phyloP scores from a whole-genome alignment of 192 early-diverging fungal species.

The Rhizophagus sp. region DNA sequence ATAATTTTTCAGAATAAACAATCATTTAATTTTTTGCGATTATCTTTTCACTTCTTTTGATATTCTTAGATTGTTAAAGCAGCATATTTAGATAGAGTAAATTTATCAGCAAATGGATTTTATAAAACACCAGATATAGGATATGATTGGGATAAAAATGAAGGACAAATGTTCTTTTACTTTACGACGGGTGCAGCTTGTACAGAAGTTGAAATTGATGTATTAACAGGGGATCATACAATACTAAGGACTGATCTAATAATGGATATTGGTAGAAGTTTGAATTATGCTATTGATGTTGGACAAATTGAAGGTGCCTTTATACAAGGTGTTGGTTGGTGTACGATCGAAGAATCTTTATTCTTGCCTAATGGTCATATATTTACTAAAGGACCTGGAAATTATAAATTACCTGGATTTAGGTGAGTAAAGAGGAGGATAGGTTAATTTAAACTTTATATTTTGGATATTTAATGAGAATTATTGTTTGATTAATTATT shows the following conservation, averaged over 20 bases:
- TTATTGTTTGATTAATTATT: neutral
- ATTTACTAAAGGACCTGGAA: slow-evolving; percentile 80
- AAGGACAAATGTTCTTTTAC: slow-evolving; percentile 75
- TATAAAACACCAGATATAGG: slow-evolving; percentile 81
- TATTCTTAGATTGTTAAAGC: slow-evolving; percentile 46
- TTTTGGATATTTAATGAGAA: neutral
- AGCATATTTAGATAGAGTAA: slow-evolving; percentile 79
- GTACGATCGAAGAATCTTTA: slow-evolving; percentile 80
- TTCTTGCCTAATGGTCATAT: slow-evolving; percentile 74
- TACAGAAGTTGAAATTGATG: slow-evolving; percentile 85
- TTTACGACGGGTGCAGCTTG: slow-evolving; percentile 82
- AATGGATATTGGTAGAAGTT: slow-evolving; percentile 84
- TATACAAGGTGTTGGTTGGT: slow-evolving; percentile 83
- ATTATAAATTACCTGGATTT: slow-evolving; percentile 88
- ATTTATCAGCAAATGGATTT: slow-evolving; percentile 81
- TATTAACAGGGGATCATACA: slow-evolving; percentile 78
- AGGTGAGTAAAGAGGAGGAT: slow-evolving; percentile 29
- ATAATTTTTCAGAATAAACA: neutral
- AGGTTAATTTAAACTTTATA: neutral
- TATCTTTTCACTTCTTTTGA: slow-evolving; percentile 3
- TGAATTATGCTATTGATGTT: slow-evolving; percentile 87
- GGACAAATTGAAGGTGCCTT: slow-evolving; percentile 93
- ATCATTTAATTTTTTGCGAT: neutral
- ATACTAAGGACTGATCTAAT: slow-evolving; percentile 72
- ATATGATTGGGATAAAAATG: slow-evolving; percentile 70